Evolutionary conservation across 176 grass and related monocot species (phyloP).

Genomic region (Puccinellia tenuiflora): DNA sequence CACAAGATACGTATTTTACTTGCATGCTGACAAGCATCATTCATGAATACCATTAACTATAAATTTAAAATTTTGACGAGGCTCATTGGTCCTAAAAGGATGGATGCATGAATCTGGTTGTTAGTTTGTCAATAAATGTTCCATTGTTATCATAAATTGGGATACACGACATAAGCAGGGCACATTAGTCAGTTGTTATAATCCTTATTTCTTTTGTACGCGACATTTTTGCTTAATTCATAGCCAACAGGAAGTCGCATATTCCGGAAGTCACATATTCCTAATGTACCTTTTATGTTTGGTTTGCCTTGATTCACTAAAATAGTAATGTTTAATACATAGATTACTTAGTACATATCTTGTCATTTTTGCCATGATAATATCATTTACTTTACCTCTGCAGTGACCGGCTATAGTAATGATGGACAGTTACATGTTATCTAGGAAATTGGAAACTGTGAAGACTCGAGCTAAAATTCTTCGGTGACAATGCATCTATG

Average conservation of each 20-base stretch:
- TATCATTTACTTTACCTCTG: neutral
- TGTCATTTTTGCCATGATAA: neutral
- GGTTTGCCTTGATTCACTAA: neutral
- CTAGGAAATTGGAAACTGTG: neutral
- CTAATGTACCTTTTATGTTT: neutral
- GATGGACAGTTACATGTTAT: neutral
- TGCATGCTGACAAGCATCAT: too few relatives aligned
- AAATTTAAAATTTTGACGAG: too few relatives aligned
- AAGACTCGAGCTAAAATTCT: neutral
- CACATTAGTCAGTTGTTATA: neutral
- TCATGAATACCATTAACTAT: too few relatives aligned
- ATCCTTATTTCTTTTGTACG: neutral
- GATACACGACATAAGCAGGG: neutral
- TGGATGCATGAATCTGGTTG: neutral
- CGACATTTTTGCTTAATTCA: neutral
- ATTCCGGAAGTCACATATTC: neutral
- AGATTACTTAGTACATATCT: neutral
- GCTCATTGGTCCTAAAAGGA: too few relatives aligned
- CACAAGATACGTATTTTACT: too few relatives aligned
- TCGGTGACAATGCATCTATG: neutral
- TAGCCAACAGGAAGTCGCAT: too few relatives aligned
- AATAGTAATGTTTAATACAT: neutral
- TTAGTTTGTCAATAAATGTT: neutral
- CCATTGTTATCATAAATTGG: neutral
- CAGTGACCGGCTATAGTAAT: conserved; percentile 1